Base-by-base conservation (phyloP, 768 basidiomycete species). In the Gloeophyllum trabeum region DNA sequence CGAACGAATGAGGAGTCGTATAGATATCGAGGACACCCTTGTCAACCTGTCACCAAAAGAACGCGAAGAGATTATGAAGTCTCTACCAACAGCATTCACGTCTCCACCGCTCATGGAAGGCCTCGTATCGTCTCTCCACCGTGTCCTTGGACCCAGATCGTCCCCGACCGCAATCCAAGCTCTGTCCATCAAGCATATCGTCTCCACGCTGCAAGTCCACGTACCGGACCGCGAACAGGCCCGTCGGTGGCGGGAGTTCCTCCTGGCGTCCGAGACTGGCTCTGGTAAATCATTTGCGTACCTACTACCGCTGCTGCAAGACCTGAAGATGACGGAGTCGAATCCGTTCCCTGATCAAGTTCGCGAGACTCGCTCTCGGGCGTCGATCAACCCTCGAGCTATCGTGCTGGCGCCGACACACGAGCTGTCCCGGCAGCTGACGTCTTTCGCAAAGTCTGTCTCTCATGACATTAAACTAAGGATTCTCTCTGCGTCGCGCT, bases 241-340 rank as follows among this genome's bases (percentile, higher is more conserved):
- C 54, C 62, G 64, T 36, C 65, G 76, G 38, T 59, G 57, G 43
- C 48, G 52, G 7, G 55, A 66, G 43, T 80, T 71, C 48, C 71
- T 94, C 4, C 69, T 94, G 1, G 91, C 88, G 0, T 81, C 84
- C 0, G 90, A 93, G 59, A 94, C 89, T 0, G 91, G 92, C 13
- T 90, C 88, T 0, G 91, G 90, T 1, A 94, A 94, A 63, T 90
- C 85, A 2, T 73, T 93, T 22, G 91, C 92, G 1, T 94, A 92
- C 58, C 72, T 93, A 34, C 70, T 93, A 4, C 91, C 91, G 0
- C 59, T 93, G 42, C 67, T 94, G 2, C 84, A 93, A 48, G 63
- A 71, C 47, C 65, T 93, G 55, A 94, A 94, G 57, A 55, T 62
- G 38, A 64, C 72, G 2, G 89, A 93, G 54, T 42, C 64, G 32